phyloP scores from a whole-genome alignment of 2,329 filamentous ascomycete species.

The Trichophyton verrucosum region DNA sequence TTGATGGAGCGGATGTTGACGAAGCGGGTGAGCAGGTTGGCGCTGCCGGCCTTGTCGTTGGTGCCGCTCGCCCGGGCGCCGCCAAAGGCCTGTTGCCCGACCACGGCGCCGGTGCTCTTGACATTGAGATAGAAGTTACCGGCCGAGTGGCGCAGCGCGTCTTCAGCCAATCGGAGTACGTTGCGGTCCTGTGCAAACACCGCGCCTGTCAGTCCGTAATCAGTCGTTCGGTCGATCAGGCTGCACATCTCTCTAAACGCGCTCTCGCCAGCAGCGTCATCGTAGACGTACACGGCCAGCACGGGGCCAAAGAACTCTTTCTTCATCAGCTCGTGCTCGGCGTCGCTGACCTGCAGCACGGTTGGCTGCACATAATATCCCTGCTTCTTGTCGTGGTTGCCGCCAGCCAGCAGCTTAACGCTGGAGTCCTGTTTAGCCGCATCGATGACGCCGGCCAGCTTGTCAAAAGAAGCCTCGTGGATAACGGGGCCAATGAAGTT shows the following conservation, averaged over 20 bases:
- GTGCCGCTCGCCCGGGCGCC: conserved; percentile 56
- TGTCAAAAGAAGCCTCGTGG: conserved; percentile 68
- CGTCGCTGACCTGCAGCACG: conserved; percentile 62
- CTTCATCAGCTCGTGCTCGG: conserved; percentile 59
- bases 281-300: conserved; percentile 63
- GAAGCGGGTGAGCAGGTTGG: conserved; percentile 51
- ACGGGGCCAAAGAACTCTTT: conserved; percentile 76
- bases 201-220: conserved; percentile 34
- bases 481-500: conserved; percentile 86
- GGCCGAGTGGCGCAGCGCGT: conserved; percentile 27
- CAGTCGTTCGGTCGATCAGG: conserved; percentile 31
- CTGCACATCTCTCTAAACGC: conserved; percentile 48
- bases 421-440: conserved; percentile 61
- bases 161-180: conserved; percentile 25
- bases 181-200: conserved; percentile 31
- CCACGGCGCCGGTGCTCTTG: conserved; percentile 54
- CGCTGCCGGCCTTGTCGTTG: conserved; percentile 60
- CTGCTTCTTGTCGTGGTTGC: conserved; percentile 61
- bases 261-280: conserved; percentile 49
- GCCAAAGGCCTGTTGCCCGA: conserved; percentile 61
- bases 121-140: conserved; percentile 36
- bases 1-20: conserved; percentile 57
- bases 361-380: conserved; percentile 80
- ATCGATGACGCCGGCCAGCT: conserved; percentile 64
- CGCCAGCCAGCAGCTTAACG: conserved; percentile 61